Conservation (phyloP, 192 early-diverging fungal species). For the Linnemannia hyalina region DNA sequence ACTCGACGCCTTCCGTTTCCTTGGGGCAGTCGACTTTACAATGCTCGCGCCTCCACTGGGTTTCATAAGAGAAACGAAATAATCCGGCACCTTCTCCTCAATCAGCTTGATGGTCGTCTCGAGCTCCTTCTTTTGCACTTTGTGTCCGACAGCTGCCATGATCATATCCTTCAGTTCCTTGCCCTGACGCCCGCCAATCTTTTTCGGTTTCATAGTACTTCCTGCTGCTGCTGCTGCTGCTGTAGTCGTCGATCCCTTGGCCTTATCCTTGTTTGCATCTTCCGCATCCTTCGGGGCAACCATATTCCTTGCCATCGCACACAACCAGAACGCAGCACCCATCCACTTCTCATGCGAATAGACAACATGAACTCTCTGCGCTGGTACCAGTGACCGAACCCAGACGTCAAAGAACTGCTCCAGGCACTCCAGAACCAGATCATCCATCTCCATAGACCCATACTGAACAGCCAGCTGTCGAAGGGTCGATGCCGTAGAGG, state of each 20-base stretch:
- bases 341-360: slow-evolving; percentile 49
- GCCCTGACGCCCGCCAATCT: slow-evolving; percentile 42
- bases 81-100: slow-evolving; percentile 18
- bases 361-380: slow-evolving; percentile 30
- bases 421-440: slow-evolving; percentile 33
- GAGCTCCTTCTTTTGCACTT: slow-evolving; percentile 34
- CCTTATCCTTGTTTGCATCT: background rate
- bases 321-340: slow-evolving; percentile 46
- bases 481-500: slow-evolving; percentile 1
- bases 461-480: slow-evolving; percentile 36
- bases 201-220: background rate
- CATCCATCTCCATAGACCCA: slow-evolving; percentile 47
- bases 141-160: slow-evolving; percentile 32
- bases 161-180: slow-evolving; percentile 40
- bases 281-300: background rate
- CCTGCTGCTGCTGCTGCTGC: background rate
- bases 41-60: slow-evolving; percentile 3
- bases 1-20: slow-evolving; percentile 20
- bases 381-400: slow-evolving; percentile 29
- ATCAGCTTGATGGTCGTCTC: slow-evolving; percentile 44
- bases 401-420: slow-evolving; percentile 37
- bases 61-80: slow-evolving; percentile 28
- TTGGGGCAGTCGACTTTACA: slow-evolving; percentile 8
- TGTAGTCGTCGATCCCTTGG: background rate
- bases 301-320: slow-evolving; percentile 45